These are phyloP conservation scores for Dichomitus squalens DNA, from an alignment of 1,284 basidiomycete species.

Conservation along the genomic window DNA sequence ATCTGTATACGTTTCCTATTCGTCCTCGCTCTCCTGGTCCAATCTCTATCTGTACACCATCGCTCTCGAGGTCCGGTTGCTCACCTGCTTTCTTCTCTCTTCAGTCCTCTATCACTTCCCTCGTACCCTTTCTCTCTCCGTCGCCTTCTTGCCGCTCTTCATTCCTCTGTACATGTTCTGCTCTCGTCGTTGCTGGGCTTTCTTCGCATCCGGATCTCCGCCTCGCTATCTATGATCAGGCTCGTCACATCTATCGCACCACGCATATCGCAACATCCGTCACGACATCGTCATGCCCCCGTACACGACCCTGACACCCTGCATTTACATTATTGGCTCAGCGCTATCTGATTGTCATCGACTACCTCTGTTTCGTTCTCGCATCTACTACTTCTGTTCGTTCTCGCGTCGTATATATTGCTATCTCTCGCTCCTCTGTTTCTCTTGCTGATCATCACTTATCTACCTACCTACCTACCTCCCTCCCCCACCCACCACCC, in stretches of 20 bases:
- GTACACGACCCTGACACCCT: neutral
- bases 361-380: too few relatives aligned
- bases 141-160: neutral
- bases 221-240: constrained; percentile 6
- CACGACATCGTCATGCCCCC: constrained; percentile 19
- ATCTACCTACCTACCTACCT: neutral
- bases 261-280: constrained; percentile 7
- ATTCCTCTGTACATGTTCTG: constrained; percentile 5
- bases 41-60: neutral
- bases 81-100: neutral
- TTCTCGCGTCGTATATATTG: constrained; percentile 11
- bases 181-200: constrained; percentile 12
- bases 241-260: constrained; percentile 12
- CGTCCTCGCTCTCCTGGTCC: neutral
- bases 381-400: constrained; percentile 4
- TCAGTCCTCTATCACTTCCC: neutral
- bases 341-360: constrained; percentile 5
- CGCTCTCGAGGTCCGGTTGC: constrained; percentile 3
- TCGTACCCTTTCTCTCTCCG: neutral
- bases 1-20: neutral
- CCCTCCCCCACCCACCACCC: neutral
- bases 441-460: neutral
- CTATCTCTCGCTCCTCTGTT: neutral
- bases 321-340: constrained; percentile 17
- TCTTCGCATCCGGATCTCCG: constrained; percentile 7